phyloP scores from a whole-genome alignment of 1,139 yeast genomes.

The Taphrina communis region DNA sequence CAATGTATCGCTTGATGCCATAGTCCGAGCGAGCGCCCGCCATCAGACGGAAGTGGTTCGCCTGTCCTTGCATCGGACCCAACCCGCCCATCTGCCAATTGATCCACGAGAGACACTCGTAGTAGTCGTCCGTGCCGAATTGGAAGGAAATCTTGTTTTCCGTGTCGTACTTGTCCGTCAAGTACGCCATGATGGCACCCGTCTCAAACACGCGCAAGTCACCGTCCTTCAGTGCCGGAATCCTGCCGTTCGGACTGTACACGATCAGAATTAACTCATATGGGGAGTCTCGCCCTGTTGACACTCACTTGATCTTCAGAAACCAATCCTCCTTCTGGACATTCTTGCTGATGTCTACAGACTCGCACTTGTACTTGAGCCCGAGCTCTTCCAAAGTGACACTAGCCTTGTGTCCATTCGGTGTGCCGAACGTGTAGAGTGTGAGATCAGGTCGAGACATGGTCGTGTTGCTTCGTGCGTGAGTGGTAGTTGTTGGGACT shows the following conservation, averaged over 20 bases:
- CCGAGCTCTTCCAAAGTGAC: conserved; percentile 59
- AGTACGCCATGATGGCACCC: conserved; percentile 63
- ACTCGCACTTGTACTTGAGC: conserved; percentile 57
- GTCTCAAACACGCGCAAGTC: conserved; percentile 57
- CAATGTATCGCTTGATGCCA: conserved; percentile 60
- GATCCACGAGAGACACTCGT: conserved; percentile 56
- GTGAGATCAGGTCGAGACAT: conserved; percentile 24
- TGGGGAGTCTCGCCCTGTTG: background rate
- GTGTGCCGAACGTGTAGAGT: conserved; percentile 52
- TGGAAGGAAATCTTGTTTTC: conserved; percentile 60
- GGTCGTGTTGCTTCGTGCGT: background rate
- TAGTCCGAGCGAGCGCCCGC: conserved; percentile 57
- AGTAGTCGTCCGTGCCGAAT: conserved; percentile 51
- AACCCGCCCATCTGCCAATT: conserved; percentile 65
- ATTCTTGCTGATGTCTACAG: conserved; percentile 54
- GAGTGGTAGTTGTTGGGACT: background rate
- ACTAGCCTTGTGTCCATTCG: conserved; percentile 63
- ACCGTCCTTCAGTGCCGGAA: conserved; percentile 64
- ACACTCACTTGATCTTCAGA: conserved; percentile 52
- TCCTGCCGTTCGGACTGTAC: conserved; percentile 58
- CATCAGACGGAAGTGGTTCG: conserved; percentile 55
- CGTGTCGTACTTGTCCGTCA: conserved; percentile 62
- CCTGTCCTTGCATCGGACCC: conserved; percentile 68
- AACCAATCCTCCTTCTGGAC: conserved; percentile 61
- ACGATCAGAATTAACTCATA: background rate